Base-by-base conservation (phyloP, 441 rosid species). In the Euphorbia celastroides region DNA sequence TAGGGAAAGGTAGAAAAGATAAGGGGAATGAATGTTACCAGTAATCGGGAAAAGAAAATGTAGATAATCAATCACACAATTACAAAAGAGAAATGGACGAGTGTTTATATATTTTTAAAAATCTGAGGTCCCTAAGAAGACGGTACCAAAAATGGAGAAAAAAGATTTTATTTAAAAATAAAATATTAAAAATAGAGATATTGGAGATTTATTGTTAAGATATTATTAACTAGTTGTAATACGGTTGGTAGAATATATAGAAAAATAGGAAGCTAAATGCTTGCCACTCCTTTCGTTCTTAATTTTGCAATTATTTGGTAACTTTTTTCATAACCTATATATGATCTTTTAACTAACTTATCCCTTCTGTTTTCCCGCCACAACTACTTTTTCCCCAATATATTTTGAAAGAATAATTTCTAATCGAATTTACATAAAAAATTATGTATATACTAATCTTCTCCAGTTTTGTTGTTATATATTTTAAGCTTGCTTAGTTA, bases 211-310 rank as follows among this genome's bases (percentile, higher is more conserved):
- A 66, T 62, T 23, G n/a, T n/a, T n/a, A n/a, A n/a, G n/a, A n/a
- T n/a, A 11, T 41, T 69, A 28, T 5, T 54, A 7, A 55, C 9
- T 34, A 34, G 9, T 20, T 59, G 64, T 64, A 20, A 28, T 20
- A 16, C 25, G 14, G 8, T 23, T 38, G 32, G 4, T 23, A 7
- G 11, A 66, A 42, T 1, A 25, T 13, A 20, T 8, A 38, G 20
- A 12, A n/a, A 38, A 30, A n/a, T 11, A 25, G 22, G 30, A 52
- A 27, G 48, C 80, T 68, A 80, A 67, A 75, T 75, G 75, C 80
- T 72, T 46, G 81, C 78, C 75, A 63, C 79, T 77, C 79, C 84
- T 5, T 77, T 41, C 78, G 44, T 48, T 31, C 34, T 27, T 3
- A 6, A n/a, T 38, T 50, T 14, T 59, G 19, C 14, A 8, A 0